Conservation (phyloP, 2,329 filamentous ascomycete species). For the Exophiala lecanii-corni region DNA sequence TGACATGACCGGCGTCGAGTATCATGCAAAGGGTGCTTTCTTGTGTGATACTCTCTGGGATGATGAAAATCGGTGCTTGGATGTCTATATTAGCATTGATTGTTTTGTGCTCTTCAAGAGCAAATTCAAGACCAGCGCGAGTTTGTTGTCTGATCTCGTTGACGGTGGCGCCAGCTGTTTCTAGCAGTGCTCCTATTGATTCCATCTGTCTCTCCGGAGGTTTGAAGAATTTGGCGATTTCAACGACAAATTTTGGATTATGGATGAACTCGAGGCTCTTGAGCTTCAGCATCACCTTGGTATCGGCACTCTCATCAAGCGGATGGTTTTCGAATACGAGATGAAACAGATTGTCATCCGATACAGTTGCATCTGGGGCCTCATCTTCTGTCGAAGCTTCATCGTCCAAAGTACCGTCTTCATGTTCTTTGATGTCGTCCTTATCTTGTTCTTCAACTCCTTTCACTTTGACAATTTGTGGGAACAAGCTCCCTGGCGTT, state of each 20-base stretch:
- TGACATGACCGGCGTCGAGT: slow-evolving; percentile 91
- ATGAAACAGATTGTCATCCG: slow-evolving; percentile 79
- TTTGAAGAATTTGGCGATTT: slow-evolving; percentile 90
- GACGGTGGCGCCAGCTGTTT: slow-evolving; percentile 90
- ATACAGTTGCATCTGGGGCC: slow-evolving; percentile 34
- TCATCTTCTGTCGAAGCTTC: slow-evolving; percentile 35
- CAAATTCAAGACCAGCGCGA: slow-evolving; percentile 90
- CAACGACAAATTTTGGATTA: slow-evolving; percentile 89
- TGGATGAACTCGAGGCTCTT: slow-evolving; percentile 97
- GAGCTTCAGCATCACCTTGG: slow-evolving; percentile 82
- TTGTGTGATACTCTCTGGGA: slow-evolving; percentile 85
- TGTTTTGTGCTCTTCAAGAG: slow-evolving; percentile 94
- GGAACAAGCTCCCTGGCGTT: slow-evolving; percentile 82
- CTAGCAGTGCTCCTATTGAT: slow-evolving; percentile 92
- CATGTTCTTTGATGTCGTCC: slow-evolving; percentile 44
- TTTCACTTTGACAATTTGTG: slow-evolving; percentile 94
- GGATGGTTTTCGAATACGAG: slow-evolving; percentile 93
- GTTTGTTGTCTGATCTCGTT: slow-evolving; percentile 95
- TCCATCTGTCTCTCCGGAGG: slow-evolving; percentile 98
- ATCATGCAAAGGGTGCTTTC: slow-evolving; percentile 82
- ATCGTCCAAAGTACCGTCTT: slow-evolving; percentile 35
- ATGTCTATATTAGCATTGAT: slow-evolving; percentile 94
- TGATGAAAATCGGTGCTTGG: slow-evolving; percentile 91
- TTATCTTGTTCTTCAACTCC: slow-evolving; percentile 63
- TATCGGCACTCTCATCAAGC: slow-evolving; percentile 84